These are phyloP conservation scores for Mycena vitilis DNA, from an alignment of 768 basidiomycete species.

Conservation along the genomic window DNA sequence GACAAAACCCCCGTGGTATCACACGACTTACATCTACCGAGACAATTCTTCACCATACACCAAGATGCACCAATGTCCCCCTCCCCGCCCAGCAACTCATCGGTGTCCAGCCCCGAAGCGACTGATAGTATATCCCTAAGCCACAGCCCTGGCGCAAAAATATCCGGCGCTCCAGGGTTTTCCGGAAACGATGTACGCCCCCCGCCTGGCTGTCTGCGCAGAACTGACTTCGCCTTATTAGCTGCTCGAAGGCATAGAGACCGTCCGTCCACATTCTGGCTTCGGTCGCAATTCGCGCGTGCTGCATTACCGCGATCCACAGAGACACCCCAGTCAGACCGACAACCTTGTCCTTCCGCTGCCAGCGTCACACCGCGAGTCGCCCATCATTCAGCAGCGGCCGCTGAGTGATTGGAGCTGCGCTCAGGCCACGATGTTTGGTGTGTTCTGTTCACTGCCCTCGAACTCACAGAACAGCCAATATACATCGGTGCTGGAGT, in stretches of 20 bases:
- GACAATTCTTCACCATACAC: not conserved
- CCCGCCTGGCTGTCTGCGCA: not conserved
- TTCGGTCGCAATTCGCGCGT: not conserved
- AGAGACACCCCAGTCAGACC: not conserved
- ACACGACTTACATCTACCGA: slow-evolving; percentile 10
- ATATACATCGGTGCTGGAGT: not conserved
- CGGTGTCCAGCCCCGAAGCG: slow-evolving; percentile 22
- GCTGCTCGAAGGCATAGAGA: slow-evolving; percentile 12
- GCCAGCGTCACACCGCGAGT: not conserved
- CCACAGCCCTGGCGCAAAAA: slow-evolving; percentile 6
- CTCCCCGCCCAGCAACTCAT: slow-evolving; percentile 9
- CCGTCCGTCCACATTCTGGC: slow-evolving; percentile 5
- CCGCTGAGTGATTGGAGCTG: slow-evolving; percentile 4
- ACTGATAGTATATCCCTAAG: slow-evolving; percentile 17
- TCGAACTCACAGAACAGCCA: slow-evolving; percentile 12
- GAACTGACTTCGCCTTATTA: not conserved
- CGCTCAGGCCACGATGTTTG: not conserved
- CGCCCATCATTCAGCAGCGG: not conserved
- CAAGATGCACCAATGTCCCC: not conserved
- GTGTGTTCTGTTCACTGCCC: slow-evolving; percentile 12
- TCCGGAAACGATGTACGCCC: not conserved
- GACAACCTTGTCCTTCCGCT: slow-evolving; percentile 3
- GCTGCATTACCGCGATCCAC: not conserved
- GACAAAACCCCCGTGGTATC: slow-evolving; percentile 20
- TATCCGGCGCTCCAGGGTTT: slow-evolving; percentile 12